Base-by-base conservation (phyloP, 148 eudicot species). In the Chenopodium quinoa region DNA sequence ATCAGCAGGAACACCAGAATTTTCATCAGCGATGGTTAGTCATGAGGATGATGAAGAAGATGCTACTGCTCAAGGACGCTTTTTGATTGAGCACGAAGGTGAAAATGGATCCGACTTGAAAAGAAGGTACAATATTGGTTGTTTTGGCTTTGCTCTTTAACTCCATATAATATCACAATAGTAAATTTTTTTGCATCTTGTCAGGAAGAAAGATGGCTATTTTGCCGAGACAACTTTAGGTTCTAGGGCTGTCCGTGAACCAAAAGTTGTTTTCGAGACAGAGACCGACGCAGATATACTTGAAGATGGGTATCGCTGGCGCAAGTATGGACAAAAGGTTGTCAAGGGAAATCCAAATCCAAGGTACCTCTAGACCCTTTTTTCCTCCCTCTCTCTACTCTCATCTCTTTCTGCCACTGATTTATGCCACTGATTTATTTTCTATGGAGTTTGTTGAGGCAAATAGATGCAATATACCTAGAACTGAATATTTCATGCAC, bases 311-410 rank as follows among this genome's bases (percentile, higher is more conserved):
- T 94, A 92, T 67, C 86, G 97, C 44, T 94, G 98, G 98, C 86
- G 96, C 78, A 93, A 93, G 79, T 93, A 93, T 82, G 98, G 98
- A 7, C 94, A 93, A 82, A 93, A 93, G 80, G 93, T 91, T 62
- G 95, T 93, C 71, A 93, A 92, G 84, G 98, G 98, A 83, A 94
- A 94, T 78, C 92, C 94, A 63, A 94, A 94, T 73, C 98, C 98
- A 1, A 92, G 97, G 98, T 94, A 88, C 8, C 11, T 75, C 23
- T 63, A 69, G 8, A 32, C 31, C 50, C 23, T 1, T 9, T 16
- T 79, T 56, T 17, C 25, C 47, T 44, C n/a, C 27, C 37, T 16
- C 31, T 48, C 11, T 22, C 31, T 58, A 11, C 62, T 44, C 9
- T 23, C 37, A 54, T 32, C 25, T n/a, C n/a, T 62, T 10, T 40